Conservation (phyloP, 2,329 filamentous ascomycete genomes). For the Dothistroma pini region DNA sequence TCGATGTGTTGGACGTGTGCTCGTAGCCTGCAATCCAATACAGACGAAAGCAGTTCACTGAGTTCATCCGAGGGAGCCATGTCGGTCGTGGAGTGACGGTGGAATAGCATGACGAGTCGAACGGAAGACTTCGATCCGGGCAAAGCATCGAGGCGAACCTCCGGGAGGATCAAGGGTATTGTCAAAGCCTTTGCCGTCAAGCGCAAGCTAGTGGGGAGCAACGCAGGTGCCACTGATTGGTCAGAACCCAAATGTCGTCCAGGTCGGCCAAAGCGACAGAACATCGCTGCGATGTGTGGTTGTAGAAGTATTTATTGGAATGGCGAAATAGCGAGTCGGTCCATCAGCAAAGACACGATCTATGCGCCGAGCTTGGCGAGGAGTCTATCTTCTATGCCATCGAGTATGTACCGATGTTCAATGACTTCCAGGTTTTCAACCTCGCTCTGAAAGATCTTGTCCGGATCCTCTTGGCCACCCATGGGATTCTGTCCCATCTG, state of each 20-base stretch:
- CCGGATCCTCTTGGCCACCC: slow-evolving; percentile 86
- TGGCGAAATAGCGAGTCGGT: background rate
- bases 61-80: slow-evolving; percentile 2
- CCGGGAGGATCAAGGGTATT: background rate
- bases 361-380: slow-evolving; percentile 46
- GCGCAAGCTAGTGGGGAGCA: background rate
- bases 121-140: background rate
- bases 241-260: background rate
- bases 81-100: background rate
- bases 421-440: slow-evolving; percentile 94
- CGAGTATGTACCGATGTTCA: slow-evolving; percentile 87
- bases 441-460: slow-evolving; percentile 91
- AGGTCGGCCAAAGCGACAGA: background rate
- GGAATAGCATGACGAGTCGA: background rate
- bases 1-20: slow-evolving; percentile 10
- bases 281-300: background rate
- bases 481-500: slow-evolving; percentile 70
- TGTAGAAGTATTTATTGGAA: background rate
- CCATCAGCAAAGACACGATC: background rate
- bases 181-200: no score
- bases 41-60: slow-evolving; percentile 6
- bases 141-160: background rate
- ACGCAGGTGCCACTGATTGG: background rate
- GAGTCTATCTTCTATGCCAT: slow-evolving; percentile 81
- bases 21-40: slow-evolving; percentile 8